These are phyloP conservation scores for Verbascum thapsus DNA, from an alignment of 257 asterid genomes.

Conservation along the genomic window DNA sequence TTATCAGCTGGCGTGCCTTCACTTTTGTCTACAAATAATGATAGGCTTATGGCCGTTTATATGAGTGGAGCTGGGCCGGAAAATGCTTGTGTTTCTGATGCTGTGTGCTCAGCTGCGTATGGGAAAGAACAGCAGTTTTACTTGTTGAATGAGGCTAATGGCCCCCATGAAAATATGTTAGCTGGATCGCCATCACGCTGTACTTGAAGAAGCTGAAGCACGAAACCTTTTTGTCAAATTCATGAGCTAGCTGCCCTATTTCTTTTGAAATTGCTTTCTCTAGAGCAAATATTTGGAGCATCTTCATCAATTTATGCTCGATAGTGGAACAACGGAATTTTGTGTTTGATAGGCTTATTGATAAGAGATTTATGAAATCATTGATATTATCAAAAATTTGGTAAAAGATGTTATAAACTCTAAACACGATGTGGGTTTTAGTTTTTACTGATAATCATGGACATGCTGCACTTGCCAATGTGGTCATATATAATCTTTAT, in stretches of 20 bases:
- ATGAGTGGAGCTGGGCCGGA: conserved; percentile 30
- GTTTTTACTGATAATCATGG: too few species aligned
- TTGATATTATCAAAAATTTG: too few species aligned
- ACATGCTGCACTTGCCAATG: too few species aligned
- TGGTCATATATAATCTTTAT: too few species aligned
- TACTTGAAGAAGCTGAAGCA: background rate
- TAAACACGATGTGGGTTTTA: too few species aligned
- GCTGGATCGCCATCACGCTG: conserved; percentile 32
- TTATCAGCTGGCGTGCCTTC: conserved; percentile 15
- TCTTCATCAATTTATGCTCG: too few species aligned
- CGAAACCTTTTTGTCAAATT: conserved; percentile 9
- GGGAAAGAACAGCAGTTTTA: conserved; percentile 30
- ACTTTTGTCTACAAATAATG: conserved; percentile 23
- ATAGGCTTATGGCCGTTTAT: conserved; percentile 36
- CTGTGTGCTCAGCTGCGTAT: conserved; percentile 19
- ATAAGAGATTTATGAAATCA: too few species aligned
- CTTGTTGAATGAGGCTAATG: conserved; percentile 28
- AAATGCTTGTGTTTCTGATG: conserved; percentile 24
- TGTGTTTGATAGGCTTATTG: too few species aligned
- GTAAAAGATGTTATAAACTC: too few species aligned
- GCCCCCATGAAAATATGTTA: conserved; percentile 37
- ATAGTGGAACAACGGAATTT: too few species aligned
- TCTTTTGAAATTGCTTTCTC: background rate
- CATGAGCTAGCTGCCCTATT: background rate
- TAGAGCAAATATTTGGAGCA: too few species aligned